A percentile compares a stretch with the other conserved stretches of the same genome.
phyloP scores from a whole-genome alignment of 2,329 filamentous ascomycete species.

The Podosphaera leucotricha region DNA sequence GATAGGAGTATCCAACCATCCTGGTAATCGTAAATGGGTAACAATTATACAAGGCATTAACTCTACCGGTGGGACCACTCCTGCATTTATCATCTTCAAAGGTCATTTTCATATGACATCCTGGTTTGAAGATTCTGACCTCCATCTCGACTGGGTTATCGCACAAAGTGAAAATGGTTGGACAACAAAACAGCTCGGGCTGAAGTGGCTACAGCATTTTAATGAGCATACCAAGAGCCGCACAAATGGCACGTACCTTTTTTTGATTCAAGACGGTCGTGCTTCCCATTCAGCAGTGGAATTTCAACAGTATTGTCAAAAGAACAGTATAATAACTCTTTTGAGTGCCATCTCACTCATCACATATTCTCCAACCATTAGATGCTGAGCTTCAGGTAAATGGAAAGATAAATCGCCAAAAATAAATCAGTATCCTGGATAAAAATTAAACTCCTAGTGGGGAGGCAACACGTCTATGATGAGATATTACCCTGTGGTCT shows the following conservation, averaged over 20 bases:
- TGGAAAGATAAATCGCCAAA: no score
- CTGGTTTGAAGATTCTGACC: background rate
- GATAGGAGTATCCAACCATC: conserved; percentile 6
- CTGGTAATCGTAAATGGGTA: conserved; percentile 10
- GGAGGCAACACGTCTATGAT: no score
- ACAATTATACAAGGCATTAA: conserved; percentile 12
- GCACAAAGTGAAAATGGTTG: background rate
- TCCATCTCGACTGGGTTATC: background rate
- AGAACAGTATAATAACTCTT: conserved; percentile 16
- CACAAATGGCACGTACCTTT: no score
- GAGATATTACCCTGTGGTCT: no score
- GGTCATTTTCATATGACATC: background rate
- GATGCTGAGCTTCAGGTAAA: conserved; percentile 15
- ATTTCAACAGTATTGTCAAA: conserved; percentile 1
- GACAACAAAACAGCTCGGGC: background rate
- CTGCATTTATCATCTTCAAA: conserved; percentile 1
- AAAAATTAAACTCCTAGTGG: no score
- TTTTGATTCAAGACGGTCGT: conserved; percentile 17
- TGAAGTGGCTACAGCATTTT: background rate
- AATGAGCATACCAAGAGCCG: conserved; percentile 9
- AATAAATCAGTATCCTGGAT: no score
- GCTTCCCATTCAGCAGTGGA: conserved; percentile 9
- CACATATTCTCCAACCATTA: conserved; percentile 17
- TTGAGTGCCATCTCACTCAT: conserved; percentile 16
- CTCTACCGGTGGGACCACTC: conserved; percentile 7